phyloP scores from a whole-genome alignment of 2,329 filamentous ascomycete genomes.

The Scopulariopsis brevicaulis region DNA sequence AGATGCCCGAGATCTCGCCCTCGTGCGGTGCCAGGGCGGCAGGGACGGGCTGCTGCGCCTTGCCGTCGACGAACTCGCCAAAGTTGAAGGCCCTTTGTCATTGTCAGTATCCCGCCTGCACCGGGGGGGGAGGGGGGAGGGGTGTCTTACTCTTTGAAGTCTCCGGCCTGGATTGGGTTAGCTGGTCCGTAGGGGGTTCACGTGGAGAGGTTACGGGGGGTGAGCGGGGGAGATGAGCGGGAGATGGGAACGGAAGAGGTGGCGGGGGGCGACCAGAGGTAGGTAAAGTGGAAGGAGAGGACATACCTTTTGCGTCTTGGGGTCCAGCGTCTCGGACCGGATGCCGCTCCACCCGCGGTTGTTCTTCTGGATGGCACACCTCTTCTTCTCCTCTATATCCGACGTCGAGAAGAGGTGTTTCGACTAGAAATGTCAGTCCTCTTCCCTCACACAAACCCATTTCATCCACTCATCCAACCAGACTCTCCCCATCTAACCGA shows the following conservation, averaged over 20 bases:
- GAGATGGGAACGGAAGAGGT: background rate
- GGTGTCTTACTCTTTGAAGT: slow-evolving; percentile 69
- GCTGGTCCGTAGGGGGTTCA: background rate
- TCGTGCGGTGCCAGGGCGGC: slow-evolving; percentile 47
- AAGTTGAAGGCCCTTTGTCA: slow-evolving; percentile 75
- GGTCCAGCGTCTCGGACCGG: slow-evolving; percentile 81
- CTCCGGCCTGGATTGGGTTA: slow-evolving; percentile 47
- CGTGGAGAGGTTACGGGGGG: background rate
- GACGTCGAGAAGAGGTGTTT: slow-evolving; percentile 57
- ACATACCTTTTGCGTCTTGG: slow-evolving; percentile 63
- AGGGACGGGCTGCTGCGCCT: slow-evolving; percentile 69
- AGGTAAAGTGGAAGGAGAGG: background rate
- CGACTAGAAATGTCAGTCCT: slow-evolving; percentile 28
- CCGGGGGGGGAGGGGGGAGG: background rate
- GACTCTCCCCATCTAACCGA: too few relatives aligned
- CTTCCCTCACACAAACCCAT: background rate
- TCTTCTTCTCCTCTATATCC: slow-evolving; percentile 59
- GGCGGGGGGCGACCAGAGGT: too few relatives aligned
- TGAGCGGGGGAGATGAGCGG: background rate
- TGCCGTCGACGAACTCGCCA: slow-evolving; percentile 58
- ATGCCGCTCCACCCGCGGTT: slow-evolving; percentile 86
- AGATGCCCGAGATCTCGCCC: slow-evolving; percentile 53
- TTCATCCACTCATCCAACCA: too few relatives aligned
- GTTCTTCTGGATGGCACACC: slow-evolving; percentile 64
- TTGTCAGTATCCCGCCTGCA: background rate